Evolutionary conservation across 2,329 filamentous ascomycete species (phyloP).

Genomic region (Leptographium radiaticola): DNA sequence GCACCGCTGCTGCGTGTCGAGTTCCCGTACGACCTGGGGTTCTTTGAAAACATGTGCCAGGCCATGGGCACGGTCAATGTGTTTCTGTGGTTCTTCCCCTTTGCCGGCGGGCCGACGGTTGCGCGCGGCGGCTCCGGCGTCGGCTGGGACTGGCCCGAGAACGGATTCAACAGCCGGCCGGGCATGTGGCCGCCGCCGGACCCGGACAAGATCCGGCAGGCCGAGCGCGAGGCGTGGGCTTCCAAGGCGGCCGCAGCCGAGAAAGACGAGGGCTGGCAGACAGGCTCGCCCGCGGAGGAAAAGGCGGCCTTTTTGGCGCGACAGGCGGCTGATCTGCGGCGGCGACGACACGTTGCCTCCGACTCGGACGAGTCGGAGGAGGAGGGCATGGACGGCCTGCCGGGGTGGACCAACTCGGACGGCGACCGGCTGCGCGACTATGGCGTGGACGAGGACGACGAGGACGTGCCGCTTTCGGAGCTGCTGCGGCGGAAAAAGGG

Average conservation of each 20-base stretch:
- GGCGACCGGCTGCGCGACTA: constrained; percentile 64
- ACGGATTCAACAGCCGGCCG: constrained; percentile 57
- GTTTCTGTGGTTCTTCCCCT: constrained; percentile 56
- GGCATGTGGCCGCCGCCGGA: constrained; percentile 52
- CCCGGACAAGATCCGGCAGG: constrained; percentile 44
- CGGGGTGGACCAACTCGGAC: constrained; percentile 60
- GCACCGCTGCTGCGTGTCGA: constrained; percentile 49
- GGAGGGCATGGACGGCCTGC: constrained; percentile 31
- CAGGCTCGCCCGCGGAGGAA: constrained; percentile 27
- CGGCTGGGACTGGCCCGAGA: constrained; percentile 57
- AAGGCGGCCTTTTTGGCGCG: constrained; percentile 35
- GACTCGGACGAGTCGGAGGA: constrained; percentile 14
- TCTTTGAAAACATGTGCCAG: constrained; percentile 60
- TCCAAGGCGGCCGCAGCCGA: background rate
- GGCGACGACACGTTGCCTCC: constrained; percentile 25
- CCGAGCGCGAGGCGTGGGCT: constrained; percentile 6
- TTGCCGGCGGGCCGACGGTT: constrained; percentile 38
- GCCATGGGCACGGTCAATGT: constrained; percentile 60
- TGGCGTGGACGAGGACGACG: constrained; percentile 43
- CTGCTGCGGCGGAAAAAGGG: constrained; percentile 37
- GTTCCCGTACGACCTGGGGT: constrained; percentile 70
- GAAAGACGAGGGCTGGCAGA: background rate
- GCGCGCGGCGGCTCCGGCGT: constrained; percentile 21
- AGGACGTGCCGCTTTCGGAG: constrained; percentile 58
- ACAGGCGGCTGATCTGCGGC: constrained; percentile 33